A percentile compares a stretch with the other conserved stretches of the same genome.
Evolutionary conservation across 2,329 filamentous ascomycete species (phyloP).

Genomic region (Fusarium humuli): DNA sequence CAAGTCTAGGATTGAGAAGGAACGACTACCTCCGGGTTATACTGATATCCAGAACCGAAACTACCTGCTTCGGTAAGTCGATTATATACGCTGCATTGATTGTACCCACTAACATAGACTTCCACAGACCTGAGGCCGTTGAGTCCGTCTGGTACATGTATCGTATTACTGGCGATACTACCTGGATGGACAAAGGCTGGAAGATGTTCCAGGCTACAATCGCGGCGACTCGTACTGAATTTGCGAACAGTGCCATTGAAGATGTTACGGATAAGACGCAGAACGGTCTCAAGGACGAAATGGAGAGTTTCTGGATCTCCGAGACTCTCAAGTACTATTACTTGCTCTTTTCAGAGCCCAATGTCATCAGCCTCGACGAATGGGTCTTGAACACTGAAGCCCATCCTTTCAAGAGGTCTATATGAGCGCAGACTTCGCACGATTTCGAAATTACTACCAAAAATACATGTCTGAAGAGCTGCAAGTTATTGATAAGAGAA

Average conservation of each 20-base stretch:
- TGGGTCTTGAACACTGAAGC: conserved; percentile 75
- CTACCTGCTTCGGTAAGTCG: conserved; percentile 72
- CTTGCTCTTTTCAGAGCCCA: conserved; percentile 77
- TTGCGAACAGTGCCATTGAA: conserved; percentile 76
- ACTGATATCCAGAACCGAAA: conserved; percentile 56
- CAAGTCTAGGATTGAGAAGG: conserved; percentile 55
- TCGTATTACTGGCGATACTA: conserved; percentile 82
- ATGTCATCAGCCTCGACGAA: conserved; percentile 74
- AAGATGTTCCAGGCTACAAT: conserved; percentile 82
- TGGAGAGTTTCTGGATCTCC: conserved; percentile 92
- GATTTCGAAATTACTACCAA: conserved; percentile 3
- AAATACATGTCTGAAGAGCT: background rate
- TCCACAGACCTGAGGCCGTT: conserved; percentile 79
- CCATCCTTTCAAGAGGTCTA: conserved; percentile 66
- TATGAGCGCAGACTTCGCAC: conserved; percentile 13
- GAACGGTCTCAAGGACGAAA: conserved; percentile 66
- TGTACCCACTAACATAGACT: conserved; percentile 17
- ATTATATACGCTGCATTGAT: conserved; percentile 25
- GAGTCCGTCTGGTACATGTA: conserved; percentile 92
- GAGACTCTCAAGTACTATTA: conserved; percentile 96
- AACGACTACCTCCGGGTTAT: conserved; percentile 64
- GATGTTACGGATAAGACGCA: conserved; percentile 65
- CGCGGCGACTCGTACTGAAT: conserved; percentile 71
- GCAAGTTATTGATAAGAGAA: background rate
- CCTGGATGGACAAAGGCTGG: conserved; percentile 87